phyloP scores from a whole-genome alignment of 805 yeast species.

The Yamadazyma endophytica region DNA sequence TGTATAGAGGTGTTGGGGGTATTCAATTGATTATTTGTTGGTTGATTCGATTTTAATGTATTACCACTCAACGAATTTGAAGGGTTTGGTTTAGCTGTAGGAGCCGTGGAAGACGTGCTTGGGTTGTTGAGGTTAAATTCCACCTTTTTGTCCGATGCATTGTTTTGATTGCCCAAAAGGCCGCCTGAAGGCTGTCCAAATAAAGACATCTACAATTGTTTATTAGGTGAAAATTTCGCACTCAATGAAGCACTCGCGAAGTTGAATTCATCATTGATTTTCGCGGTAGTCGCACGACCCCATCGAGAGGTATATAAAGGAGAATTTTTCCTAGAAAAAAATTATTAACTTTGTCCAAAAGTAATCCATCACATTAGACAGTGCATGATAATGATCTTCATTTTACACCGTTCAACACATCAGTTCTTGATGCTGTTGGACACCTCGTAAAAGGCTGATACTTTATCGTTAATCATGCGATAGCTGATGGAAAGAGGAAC shows the following conservation, averaged over 20 bases:
- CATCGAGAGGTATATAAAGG: conserved; percentile 2
- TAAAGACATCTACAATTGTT: conserved; percentile 8
- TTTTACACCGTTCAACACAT: no score
- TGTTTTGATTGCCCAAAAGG: no score
- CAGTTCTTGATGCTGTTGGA: conserved; percentile 26
- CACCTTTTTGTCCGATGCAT: no score
- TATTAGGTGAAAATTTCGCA: not conserved
- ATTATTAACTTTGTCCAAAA: conserved; percentile 60
- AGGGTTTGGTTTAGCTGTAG: no score
- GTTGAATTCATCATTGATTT: conserved; percentile 2
- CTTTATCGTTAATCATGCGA: conserved; percentile 32
- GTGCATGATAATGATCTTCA: conserved; percentile 45
- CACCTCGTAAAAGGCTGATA: not conserved
- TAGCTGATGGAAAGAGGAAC: conserved; percentile 44
- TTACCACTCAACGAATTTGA: not conserved
- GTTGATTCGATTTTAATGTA: not conserved
- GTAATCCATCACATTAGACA: conserved; percentile 65
- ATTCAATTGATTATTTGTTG: not conserved
- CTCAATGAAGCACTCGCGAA: not conserved
- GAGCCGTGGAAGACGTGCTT: no score
- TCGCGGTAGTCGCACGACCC: conserved; percentile 4
- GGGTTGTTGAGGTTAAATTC: no score
- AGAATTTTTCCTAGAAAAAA: conserved; percentile 1
- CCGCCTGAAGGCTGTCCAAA: conserved; percentile 6
- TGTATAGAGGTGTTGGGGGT: conserved; percentile 4